Evolutionary conservation across 169 alveolate genomes (phyloP).

Genomic region (Plasmodium coatneyi): DNA sequence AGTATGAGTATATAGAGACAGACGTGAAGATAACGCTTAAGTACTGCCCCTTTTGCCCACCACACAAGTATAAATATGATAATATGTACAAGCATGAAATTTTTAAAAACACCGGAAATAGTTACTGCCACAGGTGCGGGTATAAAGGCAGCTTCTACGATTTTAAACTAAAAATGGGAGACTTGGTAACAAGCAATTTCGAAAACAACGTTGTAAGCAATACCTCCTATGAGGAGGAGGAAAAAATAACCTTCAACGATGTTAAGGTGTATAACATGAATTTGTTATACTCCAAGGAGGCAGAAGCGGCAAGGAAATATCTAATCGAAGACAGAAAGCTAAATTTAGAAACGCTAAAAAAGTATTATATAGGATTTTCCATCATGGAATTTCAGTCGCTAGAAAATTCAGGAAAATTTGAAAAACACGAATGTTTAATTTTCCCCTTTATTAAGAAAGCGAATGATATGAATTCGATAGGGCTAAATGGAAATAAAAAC

Average conservation of each 20-base stretch:
- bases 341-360: constrained; percentile 82
- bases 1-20: constrained; percentile 82
- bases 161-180: constrained; percentile 89
- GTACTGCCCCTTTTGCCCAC: constrained; percentile 89
- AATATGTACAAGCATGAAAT: constrained; percentile 87
- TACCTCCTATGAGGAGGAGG: constrained; percentile 71
- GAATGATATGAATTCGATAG: background rate
- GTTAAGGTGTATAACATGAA: constrained; percentile 81
- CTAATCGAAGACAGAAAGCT: constrained; percentile 87
- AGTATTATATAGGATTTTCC: constrained; percentile 89
- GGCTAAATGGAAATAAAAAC: background rate
- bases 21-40: constrained; percentile 85
- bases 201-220: constrained; percentile 13
- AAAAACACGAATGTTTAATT: constrained; percentile 67
- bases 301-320: constrained; percentile 84
- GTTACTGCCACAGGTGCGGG: constrained; percentile 90
- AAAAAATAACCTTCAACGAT: constrained; percentile 73
- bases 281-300: constrained; percentile 77
- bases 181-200: constrained; percentile 75
- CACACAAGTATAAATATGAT: constrained; percentile 86
- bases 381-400: constrained; percentile 65
- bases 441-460: constrained; percentile 62
- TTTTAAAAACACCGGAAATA: constrained; percentile 88
- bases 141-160: constrained; percentile 89
- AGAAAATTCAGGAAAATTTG: constrained; percentile 68